Evolutionary conservation across 805 yeast species (phyloP), one percentile per base, ranked within the genome.

Genomic region (Metschnikowia orientalis): DNA sequence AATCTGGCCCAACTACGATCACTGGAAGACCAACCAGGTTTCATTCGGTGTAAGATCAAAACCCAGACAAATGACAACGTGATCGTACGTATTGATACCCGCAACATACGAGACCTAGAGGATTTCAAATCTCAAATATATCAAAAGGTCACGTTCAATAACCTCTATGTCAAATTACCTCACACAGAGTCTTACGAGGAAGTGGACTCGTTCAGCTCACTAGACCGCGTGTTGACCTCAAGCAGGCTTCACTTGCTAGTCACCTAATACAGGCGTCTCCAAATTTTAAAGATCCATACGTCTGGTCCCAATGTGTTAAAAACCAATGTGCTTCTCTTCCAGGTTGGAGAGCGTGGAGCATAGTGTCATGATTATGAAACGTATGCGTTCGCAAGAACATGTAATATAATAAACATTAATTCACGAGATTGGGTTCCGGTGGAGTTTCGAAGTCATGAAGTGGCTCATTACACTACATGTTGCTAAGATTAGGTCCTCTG

Each of bases 21-120:
- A 29, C 22, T 26, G 15, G 18, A 15, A 19, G 9, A 13, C 14
- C 18, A 23, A 14, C 37, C 31, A 5, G 32, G 35, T n/a, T 33
- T 37, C 8, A 18, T 44, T 5, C 35, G 54, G 36, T 59, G 62
- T 41, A 58, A 56, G 34, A 50, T 61, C 26, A 47, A 52, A 23
- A 51, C 55, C 6, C 48, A 37, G 20, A 47, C 52, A 13, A 45
- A 50, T 32, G 63, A 59, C 28, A 46, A 54, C 15, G 32, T 60
- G 1, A 52, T 59, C 4, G 29, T 59, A 11, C 49, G 54, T 12
- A 32, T 58, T 11, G 44, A 50, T 27, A 54, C 55, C 38, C 12
- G 24, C n/a, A 38, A 32, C 22, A 21, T 25, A 9, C 34, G 21
- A 10, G 21, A 11, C n/a, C 27, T 37, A 11, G 41, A 37, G 19